These are phyloP conservation scores for Bruguiera hainesii DNA, from an alignment of 441 rosid species.

Conservation along the genomic window DNA sequence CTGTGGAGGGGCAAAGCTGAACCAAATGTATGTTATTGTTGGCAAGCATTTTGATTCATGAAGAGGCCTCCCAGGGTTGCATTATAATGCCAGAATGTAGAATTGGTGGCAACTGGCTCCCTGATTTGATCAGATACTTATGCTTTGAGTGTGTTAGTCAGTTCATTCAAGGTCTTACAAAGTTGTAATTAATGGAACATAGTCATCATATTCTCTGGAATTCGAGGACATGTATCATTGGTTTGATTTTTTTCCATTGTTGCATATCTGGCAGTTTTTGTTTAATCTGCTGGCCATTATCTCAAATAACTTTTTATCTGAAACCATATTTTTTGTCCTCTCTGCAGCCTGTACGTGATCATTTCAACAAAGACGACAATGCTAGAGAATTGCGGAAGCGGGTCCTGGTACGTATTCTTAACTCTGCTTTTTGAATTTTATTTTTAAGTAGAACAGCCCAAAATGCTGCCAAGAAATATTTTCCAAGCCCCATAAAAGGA, in stretches of 20 bases:
- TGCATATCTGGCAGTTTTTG: background rate
- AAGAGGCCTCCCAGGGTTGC: background rate
- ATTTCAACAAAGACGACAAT: constrained; percentile 50
- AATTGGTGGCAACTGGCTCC: too few relatives aligned
- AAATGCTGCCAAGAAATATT: background rate
- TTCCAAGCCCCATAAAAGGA: background rate
- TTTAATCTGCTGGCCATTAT: background rate
- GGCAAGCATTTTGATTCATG: background rate
- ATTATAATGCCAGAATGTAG: too few relatives aligned
- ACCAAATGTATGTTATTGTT: background rate
- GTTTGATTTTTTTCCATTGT: too few relatives aligned
- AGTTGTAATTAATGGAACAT: too few relatives aligned
- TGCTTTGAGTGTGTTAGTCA: too few relatives aligned
- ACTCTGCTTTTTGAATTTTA: background rate
- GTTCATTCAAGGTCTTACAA: too few relatives aligned
- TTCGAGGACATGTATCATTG: too few relatives aligned
- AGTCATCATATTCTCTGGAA: too few relatives aligned
- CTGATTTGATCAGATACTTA: too few relatives aligned
- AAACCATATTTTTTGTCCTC: background rate
- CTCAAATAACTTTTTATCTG: background rate
- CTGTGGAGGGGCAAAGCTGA: background rate
- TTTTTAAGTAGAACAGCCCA: background rate
- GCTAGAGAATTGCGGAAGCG: constrained; percentile 73
- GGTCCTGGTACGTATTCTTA: constrained; percentile 47
- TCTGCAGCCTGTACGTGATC: constrained; percentile 80